Conservation (phyloP, 192 early-diverging fungal species). For the Rhizophagus sp. region DNA sequence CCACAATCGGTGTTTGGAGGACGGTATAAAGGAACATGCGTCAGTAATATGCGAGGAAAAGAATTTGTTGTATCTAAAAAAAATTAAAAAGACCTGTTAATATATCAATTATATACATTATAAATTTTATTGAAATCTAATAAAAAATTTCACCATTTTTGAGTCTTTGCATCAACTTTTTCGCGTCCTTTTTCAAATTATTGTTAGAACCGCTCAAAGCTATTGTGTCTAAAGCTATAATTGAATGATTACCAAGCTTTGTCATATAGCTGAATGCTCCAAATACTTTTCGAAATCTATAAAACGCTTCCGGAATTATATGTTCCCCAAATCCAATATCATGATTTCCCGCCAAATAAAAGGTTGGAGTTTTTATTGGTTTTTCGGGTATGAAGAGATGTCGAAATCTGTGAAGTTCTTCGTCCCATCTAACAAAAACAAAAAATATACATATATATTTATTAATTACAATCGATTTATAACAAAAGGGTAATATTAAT, state of each 20-base stretch:
- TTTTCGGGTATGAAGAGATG: slow-evolving; percentile 31
- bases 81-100: neutral
- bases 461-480: slow-evolving; percentile 18
- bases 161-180: slow-evolving; percentile 50
- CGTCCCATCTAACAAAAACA: slow-evolving; percentile 44
- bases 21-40: slow-evolving; percentile 87
- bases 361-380: slow-evolving; percentile 17
- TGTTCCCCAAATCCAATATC: slow-evolving; percentile 85
- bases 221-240: slow-evolving; percentile 80
- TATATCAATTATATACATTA: neutral
- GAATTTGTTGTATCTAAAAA: slow-evolving; percentile 17
- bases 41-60: slow-evolving; percentile 67
- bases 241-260: slow-evolving; percentile 55
- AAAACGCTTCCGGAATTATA: slow-evolving; percentile 41
- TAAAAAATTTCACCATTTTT: slow-evolving; percentile 37
- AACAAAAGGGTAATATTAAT: slow-evolving; percentile 20
- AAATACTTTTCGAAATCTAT: slow-evolving; percentile 50
- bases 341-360: slow-evolving; percentile 87
- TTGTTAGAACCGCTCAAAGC: slow-evolving; percentile 54
- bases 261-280: slow-evolving; percentile 60
- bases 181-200: slow-evolving; percentile 48
- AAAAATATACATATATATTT: neutral
- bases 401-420: slow-evolving; percentile 58
- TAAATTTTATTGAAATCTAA: neutral
- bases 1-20: slow-evolving; percentile 68